phyloP scores from a whole-genome alignment of 139 green algal species.

The Chlamydomonas sp. region DNA sequence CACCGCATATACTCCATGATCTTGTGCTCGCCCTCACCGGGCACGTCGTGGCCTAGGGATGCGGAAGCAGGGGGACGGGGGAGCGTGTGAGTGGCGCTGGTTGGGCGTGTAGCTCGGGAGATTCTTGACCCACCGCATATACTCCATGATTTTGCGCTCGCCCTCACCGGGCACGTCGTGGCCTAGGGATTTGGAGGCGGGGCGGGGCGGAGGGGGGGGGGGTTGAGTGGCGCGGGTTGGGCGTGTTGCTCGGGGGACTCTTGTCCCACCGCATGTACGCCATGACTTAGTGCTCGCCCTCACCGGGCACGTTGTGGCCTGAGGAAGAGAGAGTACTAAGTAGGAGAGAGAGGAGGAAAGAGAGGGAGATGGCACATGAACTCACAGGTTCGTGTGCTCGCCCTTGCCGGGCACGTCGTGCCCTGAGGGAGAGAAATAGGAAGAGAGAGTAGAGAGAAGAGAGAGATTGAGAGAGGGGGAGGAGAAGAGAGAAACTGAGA shows the following conservation, averaged over 20 bases:
- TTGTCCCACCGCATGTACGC: conserved; percentile 87
- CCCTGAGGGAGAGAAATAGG: too few species aligned
- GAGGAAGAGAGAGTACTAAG: too few species aligned
- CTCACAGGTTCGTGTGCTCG: conserved; percentile 98
- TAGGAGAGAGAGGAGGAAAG: too few species aligned
- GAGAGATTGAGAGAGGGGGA: too few species aligned
- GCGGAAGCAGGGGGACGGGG: too few species aligned
- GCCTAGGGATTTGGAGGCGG: too few species aligned
- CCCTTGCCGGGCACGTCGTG: conserved; percentile 91
- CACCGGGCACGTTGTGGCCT: conserved; percentile 81
- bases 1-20: conserved; percentile 96
- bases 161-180: conserved; percentile 91
- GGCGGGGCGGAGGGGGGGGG: too few species aligned
- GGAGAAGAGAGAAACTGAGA: too few species aligned
- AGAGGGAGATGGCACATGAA: conserved; percentile 87
- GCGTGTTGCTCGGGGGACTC: conserved; percentile 31
- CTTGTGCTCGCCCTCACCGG: conserved; percentile 96
- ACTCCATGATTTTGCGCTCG: conserved; percentile 99
- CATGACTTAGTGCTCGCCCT: conserved; percentile 99
- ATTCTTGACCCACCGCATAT: conserved; percentile 77
- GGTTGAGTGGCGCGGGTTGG: too few species aligned
- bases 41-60: conserved; percentile 80
- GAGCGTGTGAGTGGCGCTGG: too few species aligned
- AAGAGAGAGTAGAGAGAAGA: too few species aligned
- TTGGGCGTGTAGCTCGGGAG: conserved; percentile 43